These are phyloP conservation scores for Gloeophyllum trabeum DNA, from an alignment of 768 basidiomycete genomes.

Conservation along the genomic window DNA sequence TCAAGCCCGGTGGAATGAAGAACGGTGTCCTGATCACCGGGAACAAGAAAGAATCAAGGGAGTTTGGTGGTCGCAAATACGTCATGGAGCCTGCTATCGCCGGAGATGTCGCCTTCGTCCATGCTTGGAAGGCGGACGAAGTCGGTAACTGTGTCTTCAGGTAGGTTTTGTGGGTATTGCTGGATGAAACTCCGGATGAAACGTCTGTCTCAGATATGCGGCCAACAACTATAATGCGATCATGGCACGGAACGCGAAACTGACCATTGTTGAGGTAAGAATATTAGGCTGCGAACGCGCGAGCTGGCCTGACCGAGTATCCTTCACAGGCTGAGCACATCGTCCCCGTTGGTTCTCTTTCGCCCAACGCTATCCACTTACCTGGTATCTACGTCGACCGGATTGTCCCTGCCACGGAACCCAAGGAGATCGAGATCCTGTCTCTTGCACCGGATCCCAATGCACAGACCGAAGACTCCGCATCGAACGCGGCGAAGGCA, in stretches of 20 bases:
- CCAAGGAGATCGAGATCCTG: slow-evolving; percentile 68
- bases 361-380: slow-evolving; percentile 69
- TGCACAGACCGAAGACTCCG: slow-evolving; percentile 7
- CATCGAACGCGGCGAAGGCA: slow-evolving; percentile 9
- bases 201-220: slow-evolving; percentile 40
- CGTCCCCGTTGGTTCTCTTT: slow-evolving; percentile 63
- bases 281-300: background rate
- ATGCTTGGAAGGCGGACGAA: slow-evolving; percentile 87
- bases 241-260: slow-evolving; percentile 80
- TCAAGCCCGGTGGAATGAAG: slow-evolving; percentile 58
- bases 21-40: slow-evolving; percentile 62
- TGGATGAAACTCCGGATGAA: slow-evolving; percentile 1
- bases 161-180: slow-evolving; percentile 21
- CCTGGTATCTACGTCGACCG: slow-evolving; percentile 83
- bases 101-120: slow-evolving; percentile 78
- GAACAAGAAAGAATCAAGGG: slow-evolving; percentile 60
- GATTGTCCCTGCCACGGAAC: slow-evolving; percentile 62
- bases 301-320: background rate
- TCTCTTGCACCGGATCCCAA: slow-evolving; percentile 38
- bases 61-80: slow-evolving; percentile 65
- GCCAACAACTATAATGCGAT: slow-evolving; percentile 78
- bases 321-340: slow-evolving; percentile 18
- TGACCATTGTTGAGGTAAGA: slow-evolving; percentile 76
- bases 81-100: slow-evolving; percentile 70
- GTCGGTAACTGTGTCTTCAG: slow-evolving; percentile 84